A percentile compares a stretch with the other conserved stretches of the same genome.
Evolutionary conservation across 257 asterid genomes (phyloP).

Genomic region (Solanum corneliomulleri): DNA sequence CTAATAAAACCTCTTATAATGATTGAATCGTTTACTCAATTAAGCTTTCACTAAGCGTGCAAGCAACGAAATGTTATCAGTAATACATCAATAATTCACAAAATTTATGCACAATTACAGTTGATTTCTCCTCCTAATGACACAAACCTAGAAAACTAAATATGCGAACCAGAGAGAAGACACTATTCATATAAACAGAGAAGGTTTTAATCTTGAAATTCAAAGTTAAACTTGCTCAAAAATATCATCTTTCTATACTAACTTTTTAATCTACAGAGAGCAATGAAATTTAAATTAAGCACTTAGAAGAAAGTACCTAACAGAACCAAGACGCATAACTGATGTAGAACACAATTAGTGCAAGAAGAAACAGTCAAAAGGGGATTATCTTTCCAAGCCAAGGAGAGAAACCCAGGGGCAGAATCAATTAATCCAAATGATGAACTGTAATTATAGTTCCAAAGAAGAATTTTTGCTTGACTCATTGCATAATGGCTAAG

Average conservation of each 20-base stretch:
- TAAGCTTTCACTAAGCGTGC: slow-evolving; percentile 12
- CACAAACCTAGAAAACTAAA: neutral
- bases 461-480: slow-evolving; percentile 74
- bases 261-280: slow-evolving; percentile 16
- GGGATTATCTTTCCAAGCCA: slow-evolving; percentile 87
- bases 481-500: slow-evolving; percentile 87
- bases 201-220: neutral
- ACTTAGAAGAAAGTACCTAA: neutral
- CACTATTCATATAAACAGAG: slow-evolving; percentile 11
- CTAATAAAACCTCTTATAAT: neutral
- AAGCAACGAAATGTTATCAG: slow-evolving; percentile 2
- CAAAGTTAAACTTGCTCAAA: slow-evolving; percentile 11
- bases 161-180: neutral
- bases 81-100: neutral
- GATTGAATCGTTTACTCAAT: neutral
- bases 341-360: slow-evolving; percentile 18
- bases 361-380: slow-evolving; percentile 94
- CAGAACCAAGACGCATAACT: neutral
- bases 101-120: slow-evolving; percentile 17
- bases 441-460: slow-evolving; percentile 71
- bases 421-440: slow-evolving; percentile 53
- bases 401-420: slow-evolving; percentile 65
- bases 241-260: slow-evolving; percentile 27
- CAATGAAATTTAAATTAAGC: neutral
- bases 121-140: neutral